Conservation (phyloP, 179 eudicot species). For the Silene noctiflora region DNA sequence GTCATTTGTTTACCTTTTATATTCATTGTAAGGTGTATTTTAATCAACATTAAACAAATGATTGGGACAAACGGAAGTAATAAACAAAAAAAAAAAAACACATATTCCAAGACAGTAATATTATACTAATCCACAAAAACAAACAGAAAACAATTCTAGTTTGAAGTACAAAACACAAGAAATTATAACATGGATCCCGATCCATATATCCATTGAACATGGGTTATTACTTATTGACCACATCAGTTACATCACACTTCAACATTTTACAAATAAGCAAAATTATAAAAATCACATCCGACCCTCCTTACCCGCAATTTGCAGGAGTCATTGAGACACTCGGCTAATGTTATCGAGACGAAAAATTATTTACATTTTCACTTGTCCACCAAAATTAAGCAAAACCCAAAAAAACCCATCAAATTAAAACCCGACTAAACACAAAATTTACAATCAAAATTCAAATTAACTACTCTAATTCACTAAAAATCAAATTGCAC, state of each 20-base stretch:
- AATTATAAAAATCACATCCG: not conserved
- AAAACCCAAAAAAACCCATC: constrained; percentile 17
- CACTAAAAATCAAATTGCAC: constrained; percentile 8
- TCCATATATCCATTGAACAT: constrained; percentile 50
- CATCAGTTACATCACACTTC: constrained; percentile 21
- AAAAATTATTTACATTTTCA: constrained; percentile 26
- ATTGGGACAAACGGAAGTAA: not conserved
- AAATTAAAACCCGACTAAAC: constrained; percentile 3
- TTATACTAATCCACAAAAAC: constrained; percentile 28
- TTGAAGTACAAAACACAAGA: constrained; percentile 38
- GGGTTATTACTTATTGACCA: constrained; percentile 21
- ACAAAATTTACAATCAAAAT: constrained; percentile 19
- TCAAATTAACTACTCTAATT: constrained; percentile 24
- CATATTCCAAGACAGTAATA: constrained; percentile 40
- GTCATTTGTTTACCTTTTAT: no score
- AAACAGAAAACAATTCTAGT: constrained; percentile 29
- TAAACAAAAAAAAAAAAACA: constrained; percentile 29
- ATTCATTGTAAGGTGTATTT: no score
- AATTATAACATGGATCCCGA: constrained; percentile 67
- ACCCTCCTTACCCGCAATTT: not conserved
- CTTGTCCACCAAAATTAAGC: constrained; percentile 20
- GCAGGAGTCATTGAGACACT: no score
- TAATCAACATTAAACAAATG: no score
- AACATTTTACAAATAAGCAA: constrained; percentile 11
- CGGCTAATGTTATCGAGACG: no score